Percentiles rank a stretch among this genome's conserved stretches.
Conservation (phyloP, 2,329 filamentous ascomycete species). For the Aspergillus niger region DNA sequence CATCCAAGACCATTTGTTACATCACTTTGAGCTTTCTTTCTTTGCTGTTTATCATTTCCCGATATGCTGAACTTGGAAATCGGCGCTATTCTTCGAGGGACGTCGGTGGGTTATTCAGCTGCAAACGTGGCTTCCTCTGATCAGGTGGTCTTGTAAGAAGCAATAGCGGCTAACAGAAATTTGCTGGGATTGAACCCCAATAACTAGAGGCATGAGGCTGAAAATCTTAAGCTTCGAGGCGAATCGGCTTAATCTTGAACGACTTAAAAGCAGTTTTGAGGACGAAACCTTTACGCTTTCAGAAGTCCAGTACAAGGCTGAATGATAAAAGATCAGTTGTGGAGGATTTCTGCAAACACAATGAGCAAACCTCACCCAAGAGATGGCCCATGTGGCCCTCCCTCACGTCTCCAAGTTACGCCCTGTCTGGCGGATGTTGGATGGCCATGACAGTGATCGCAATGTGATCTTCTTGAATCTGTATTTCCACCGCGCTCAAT, state of each 20-base stretch:
- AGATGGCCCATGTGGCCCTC: slow-evolving; percentile 68
- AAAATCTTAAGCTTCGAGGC: slow-evolving; percentile 67
- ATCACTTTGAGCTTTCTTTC: not conserved
- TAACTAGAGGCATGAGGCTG: slow-evolving; percentile 74
- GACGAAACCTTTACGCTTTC: slow-evolving; percentile 60
- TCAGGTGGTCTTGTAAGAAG: not conserved
- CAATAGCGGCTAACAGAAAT: slow-evolving; percentile 10
- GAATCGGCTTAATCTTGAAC: slow-evolving; percentile 70
- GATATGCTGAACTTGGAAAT: not conserved
- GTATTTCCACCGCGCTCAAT: not conserved
- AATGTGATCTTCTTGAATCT: not conserved
- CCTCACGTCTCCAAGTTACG: not conserved
- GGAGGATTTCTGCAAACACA: slow-evolving; percentile 68
- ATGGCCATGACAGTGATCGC: not conserved
- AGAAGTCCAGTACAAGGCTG: slow-evolving; percentile 63
- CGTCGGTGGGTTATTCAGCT: not conserved
- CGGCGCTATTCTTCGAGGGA: not conserved
- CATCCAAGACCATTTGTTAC: not conserved
- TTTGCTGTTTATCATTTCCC: not conserved
- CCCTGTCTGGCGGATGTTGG: not conserved
- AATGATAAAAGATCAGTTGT: slow-evolving; percentile 63
- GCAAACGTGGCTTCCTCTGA: not conserved
- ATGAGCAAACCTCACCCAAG: slow-evolving; percentile 76
- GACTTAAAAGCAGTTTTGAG: slow-evolving; percentile 69
- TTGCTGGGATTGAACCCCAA: slow-evolving; percentile 63